A percentile compares a stretch with the other conserved stretches of the same genome.
These are phyloP conservation scores for Aegilops umbellulata DNA, from an alignment of 176 grass and related monocot genomes.

Conservation along the genomic window DNA sequence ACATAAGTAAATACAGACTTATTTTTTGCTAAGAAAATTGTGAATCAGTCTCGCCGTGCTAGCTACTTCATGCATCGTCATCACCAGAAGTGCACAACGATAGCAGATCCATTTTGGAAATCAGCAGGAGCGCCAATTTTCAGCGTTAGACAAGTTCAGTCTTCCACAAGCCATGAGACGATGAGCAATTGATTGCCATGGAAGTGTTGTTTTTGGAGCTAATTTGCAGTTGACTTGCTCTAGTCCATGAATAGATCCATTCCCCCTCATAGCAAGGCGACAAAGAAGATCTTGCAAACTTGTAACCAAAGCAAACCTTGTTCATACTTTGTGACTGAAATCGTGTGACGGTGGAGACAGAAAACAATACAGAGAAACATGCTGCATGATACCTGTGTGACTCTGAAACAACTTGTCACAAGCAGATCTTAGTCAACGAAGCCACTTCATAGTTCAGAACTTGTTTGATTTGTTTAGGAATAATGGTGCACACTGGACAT, in stretches of 20 bases:
- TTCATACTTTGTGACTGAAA: background rate
- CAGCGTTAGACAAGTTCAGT: background rate
- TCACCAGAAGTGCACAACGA: slow-evolving; percentile 25
- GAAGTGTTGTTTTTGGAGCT: slow-evolving; percentile 6
- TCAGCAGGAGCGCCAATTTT: slow-evolving; percentile 5
- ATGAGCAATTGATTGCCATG: slow-evolving; percentile 6
- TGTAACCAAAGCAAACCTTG: slow-evolving; percentile 17
- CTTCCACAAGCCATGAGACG: background rate
- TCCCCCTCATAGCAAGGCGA: slow-evolving; percentile 11
- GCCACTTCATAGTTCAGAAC: background rate
- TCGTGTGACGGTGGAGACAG: background rate
- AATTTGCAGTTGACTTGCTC: slow-evolving; percentile 6
- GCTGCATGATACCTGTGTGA: background rate
- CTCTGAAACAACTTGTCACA: background rate
- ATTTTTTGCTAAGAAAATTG: background rate
- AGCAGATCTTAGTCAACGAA: background rate
- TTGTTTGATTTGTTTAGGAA: background rate
- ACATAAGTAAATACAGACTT: background rate
- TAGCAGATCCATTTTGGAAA: slow-evolving; percentile 26
- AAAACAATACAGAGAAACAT: background rate
- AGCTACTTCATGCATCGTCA: background rate
- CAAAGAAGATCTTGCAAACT: slow-evolving; percentile 9
- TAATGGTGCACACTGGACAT: background rate
- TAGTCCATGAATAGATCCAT: background rate
- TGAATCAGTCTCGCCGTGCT: background rate